phyloP scores from a whole-genome alignment of 441 rosid species.

The Corymbia citriodora region DNA sequence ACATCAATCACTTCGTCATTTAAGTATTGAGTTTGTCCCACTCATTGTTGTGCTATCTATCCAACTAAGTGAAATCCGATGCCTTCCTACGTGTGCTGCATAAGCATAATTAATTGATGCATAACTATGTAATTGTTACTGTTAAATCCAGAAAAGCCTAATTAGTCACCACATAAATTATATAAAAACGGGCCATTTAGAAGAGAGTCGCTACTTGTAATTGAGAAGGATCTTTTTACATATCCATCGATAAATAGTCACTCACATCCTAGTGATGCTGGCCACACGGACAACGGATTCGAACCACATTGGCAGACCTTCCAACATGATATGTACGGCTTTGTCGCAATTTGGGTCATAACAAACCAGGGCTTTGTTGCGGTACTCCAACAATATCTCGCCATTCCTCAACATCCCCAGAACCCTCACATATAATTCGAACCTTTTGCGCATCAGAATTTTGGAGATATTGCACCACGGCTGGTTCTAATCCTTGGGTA shows the following conservation, averaged over 20 bases:
- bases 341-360: slow-evolving; percentile 8
- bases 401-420: slow-evolving; percentile 12
- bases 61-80: neutral
- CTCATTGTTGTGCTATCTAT: neutral
- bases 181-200: neutral
- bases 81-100: neutral
- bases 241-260: neutral
- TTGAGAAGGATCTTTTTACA: neutral
- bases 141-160: neutral
- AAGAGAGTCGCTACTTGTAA: neutral
- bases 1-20: neutral
- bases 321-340: neutral
- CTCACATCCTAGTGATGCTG: neutral
- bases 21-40: neutral
- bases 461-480: neutral
- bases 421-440: neutral
- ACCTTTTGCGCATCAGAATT: neutral
- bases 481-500: neutral
- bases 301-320: slow-evolving; percentile 18
- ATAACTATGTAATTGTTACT: neutral
- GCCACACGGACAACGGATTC: slow-evolving; percentile 2
- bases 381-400: slow-evolving; percentile 8
- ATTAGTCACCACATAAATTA: neutral
- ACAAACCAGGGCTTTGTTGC: slow-evolving; percentile 2
- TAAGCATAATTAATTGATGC: neutral